These are phyloP conservation scores for Solanum pennellii DNA, from an alignment of 257 asterid genomes.

Conservation along the genomic window DNA sequence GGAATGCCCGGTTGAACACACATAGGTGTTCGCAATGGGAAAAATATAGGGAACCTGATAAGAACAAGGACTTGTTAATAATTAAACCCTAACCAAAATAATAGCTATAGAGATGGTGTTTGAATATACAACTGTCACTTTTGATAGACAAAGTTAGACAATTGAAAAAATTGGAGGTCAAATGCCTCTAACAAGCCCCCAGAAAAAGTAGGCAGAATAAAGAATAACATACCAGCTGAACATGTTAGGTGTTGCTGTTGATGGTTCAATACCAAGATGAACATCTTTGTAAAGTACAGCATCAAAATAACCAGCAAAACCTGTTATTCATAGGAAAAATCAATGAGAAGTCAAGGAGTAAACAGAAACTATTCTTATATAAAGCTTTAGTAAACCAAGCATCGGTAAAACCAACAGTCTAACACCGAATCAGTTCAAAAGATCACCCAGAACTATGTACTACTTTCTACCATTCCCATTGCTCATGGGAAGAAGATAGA, in stretches of 20 bases:
- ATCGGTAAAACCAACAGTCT: background rate
- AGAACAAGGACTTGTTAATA: constrained; percentile 1
- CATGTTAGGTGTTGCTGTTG: constrained; percentile 92
- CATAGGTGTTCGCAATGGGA: constrained; percentile 80
- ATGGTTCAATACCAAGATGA: constrained; percentile 94
- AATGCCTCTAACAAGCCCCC: background rate
- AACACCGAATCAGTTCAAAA: background rate
- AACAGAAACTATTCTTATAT: background rate
- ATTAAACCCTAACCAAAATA: background rate
- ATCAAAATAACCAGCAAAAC: constrained; percentile 96
- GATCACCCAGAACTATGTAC: background rate
- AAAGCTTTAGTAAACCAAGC: background rate
- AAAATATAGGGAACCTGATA: constrained; percentile 88
- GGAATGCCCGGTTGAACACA: constrained; percentile 49
- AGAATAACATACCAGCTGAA: constrained; percentile 73
- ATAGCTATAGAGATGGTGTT: background rate
- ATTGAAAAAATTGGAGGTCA: background rate
- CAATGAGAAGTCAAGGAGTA: background rate
- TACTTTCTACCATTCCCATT: background rate
- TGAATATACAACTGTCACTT: background rate
- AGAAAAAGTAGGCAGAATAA: background rate
- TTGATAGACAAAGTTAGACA: background rate
- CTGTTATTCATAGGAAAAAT: constrained; percentile 22
- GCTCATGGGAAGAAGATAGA: background rate
- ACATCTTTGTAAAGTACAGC: constrained; percentile 87